These are phyloP conservation scores for Plenodomus biglobosus DNA, from an alignment of 2,329 filamentous ascomycete genomes.

Conservation along the genomic window DNA sequence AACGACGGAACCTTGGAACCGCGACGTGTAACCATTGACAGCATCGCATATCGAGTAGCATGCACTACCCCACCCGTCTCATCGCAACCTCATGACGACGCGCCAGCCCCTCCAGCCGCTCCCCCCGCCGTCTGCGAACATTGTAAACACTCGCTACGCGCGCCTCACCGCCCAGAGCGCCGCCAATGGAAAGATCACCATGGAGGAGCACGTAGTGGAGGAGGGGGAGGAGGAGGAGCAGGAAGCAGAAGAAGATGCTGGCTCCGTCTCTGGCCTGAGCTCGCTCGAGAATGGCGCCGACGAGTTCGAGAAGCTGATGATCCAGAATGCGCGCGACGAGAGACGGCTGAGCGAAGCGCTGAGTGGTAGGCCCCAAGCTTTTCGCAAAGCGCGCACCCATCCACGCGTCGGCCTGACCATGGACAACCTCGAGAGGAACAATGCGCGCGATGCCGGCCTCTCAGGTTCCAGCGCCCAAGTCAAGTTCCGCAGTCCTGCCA, in stretches of 20 bases:
- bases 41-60: conserved; percentile 11
- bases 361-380: conserved; percentile 39
- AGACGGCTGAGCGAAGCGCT: conserved; percentile 44
- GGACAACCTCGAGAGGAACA: conserved; percentile 48
- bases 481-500: conserved; percentile 31
- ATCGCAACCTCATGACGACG: conserved; percentile 34
- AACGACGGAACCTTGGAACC: conserved; percentile 2
- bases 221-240: too few relatives aligned
- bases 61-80: conserved; percentile 11
- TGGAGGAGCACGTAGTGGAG: conserved; percentile 28
- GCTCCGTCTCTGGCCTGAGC: conserved; percentile 39
- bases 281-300: conserved; percentile 47
- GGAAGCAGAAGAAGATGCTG: conserved; percentile 27
- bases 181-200: conserved; percentile 23
- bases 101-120: conserved; percentile 38
- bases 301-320: conserved; percentile 50
- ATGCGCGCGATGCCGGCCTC: conserved; percentile 14
- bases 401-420: conserved; percentile 46
- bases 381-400: conserved; percentile 48
- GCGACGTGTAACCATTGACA: background rate
- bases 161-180: conserved; percentile 20
- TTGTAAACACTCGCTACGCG: conserved; percentile 26
- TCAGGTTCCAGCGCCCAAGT: conserved; percentile 16
- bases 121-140: conserved; percentile 34
- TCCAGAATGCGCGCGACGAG: conserved; percentile 50